Conservation (phyloP, 345 rosid species). For the Eucalyptus viminalis region DNA sequence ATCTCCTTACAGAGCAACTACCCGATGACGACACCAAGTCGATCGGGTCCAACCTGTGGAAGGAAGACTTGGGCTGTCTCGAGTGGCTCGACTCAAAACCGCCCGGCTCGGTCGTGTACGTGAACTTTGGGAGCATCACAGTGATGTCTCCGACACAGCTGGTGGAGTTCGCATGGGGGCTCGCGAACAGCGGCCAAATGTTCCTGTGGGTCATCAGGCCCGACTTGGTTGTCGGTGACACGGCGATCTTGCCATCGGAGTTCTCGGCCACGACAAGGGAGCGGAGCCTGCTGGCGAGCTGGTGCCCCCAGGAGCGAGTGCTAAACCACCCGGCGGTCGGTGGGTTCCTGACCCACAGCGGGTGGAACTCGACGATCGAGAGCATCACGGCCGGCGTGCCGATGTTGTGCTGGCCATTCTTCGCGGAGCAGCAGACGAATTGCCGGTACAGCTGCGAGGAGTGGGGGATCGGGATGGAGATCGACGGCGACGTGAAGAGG, state of each 20-base stretch:
- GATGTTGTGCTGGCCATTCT: slow-evolving; percentile 54
- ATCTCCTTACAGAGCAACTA: slow-evolving; percentile 8
- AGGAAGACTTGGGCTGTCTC: slow-evolving; percentile 33
- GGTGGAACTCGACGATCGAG: slow-evolving; percentile 61
- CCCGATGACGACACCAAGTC: not conserved
- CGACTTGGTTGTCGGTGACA: slow-evolving; percentile 31
- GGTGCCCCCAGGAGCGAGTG: slow-evolving; percentile 54
- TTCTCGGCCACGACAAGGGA: slow-evolving; percentile 16
- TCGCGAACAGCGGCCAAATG: slow-evolving; percentile 30
- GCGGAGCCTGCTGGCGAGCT: slow-evolving; percentile 23
- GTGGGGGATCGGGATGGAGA: slow-evolving; percentile 63
- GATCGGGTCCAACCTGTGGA: slow-evolving; percentile 40
- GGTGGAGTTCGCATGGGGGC: slow-evolving; percentile 59
- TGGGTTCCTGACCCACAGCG: slow-evolving; percentile 45
- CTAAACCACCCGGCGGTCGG: slow-evolving; percentile 35
- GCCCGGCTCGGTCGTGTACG: slow-evolving; percentile 36
- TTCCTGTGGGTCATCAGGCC: slow-evolving; percentile 58
- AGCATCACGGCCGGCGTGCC: slow-evolving; percentile 35
- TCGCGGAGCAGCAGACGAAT: slow-evolving; percentile 50
- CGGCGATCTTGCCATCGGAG: slow-evolving; percentile 22
- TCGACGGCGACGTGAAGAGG: slow-evolving; percentile 37
- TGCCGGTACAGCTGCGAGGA: slow-evolving; percentile 27
- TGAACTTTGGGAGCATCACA: slow-evolving; percentile 58
- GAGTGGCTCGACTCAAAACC: slow-evolving; percentile 33
- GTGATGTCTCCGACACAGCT: slow-evolving; percentile 26